phyloP scores from a whole-genome alignment of 352 stramenopile species.

The Pythium myriotylum region DNA sequence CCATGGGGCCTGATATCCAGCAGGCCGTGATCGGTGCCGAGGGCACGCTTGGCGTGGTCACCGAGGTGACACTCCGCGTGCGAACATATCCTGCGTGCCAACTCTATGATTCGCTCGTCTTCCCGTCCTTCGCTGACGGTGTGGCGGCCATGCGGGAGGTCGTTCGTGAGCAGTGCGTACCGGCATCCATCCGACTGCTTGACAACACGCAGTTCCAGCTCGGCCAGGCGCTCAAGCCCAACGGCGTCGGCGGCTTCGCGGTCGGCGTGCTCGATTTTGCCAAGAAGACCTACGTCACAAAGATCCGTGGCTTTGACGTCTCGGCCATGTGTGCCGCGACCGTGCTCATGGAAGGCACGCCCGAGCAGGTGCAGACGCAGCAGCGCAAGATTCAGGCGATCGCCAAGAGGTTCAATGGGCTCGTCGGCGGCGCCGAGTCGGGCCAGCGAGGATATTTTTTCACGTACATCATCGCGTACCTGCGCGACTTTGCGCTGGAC shows the following conservation, averaged over 20 bases:
- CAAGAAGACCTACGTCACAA: conserved; percentile 87
- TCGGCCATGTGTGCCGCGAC: conserved; percentile 85
- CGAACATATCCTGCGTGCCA: conserved; percentile 76
- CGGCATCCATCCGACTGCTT: conserved; percentile 90
- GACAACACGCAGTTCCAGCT: conserved; percentile 96
- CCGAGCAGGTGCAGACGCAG: conserved; percentile 48
- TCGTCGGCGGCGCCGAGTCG: conserved; percentile 82
- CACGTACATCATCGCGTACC: conserved; percentile 94
- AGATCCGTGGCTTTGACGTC: conserved; percentile 73
- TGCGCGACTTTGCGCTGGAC: conserved; percentile 93
- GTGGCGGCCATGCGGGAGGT: conserved; percentile 82
- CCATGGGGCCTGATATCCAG: conserved; percentile 90
- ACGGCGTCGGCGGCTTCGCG: conserved; percentile 46
- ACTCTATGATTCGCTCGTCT: conserved; percentile 91
- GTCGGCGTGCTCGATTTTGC: conserved; percentile 66
- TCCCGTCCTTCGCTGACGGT: conserved; percentile 83
- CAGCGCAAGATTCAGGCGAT: conserved; percentile 65
- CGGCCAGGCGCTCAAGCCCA: conserved; percentile 89
- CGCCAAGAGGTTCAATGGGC: conserved; percentile 73
- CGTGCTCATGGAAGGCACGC: conserved; percentile 85
- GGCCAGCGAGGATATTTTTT: conserved; percentile 93
- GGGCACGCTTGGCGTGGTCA: conserved; percentile 95
- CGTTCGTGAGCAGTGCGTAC: conserved; percentile 60
- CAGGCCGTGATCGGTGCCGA: conserved; percentile 90
- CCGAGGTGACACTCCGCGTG: conserved; percentile 92